Evolutionary conservation across 1,284 basidiomycete genomes (phyloP).

Genomic region (Chalciporus sp.): DNA sequence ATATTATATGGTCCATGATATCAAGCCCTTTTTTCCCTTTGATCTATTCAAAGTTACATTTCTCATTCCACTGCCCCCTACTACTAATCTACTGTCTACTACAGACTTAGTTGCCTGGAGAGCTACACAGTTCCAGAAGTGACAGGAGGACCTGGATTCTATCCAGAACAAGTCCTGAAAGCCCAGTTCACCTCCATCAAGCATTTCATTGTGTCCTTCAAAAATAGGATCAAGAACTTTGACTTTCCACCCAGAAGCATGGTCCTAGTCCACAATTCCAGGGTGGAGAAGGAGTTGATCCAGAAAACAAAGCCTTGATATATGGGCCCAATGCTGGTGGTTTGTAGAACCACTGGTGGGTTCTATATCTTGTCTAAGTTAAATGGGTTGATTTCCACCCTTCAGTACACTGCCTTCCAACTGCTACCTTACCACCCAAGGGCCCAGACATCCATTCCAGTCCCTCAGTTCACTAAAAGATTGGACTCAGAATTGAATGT

Average conservation of each 20-base stretch:
- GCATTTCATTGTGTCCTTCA: conserved; percentile 27
- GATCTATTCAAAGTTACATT: conserved; percentile 44
- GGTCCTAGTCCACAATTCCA: conserved; percentile 30
- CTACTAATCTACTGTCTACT: too few species aligned
- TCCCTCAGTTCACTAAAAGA: too few species aligned
- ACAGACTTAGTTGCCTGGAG: not conserved
- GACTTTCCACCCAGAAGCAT: conserved; percentile 39
- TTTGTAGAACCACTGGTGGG: not conserved
- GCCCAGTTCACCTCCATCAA: conserved; percentile 22
- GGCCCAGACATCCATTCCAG: too few species aligned
- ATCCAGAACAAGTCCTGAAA: conserved; percentile 19
- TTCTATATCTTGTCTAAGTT: too few species aligned
- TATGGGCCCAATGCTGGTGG: not conserved
- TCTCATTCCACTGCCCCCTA: conserved; percentile 17
- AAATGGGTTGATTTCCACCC: too few species aligned
- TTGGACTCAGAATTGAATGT: too few species aligned
- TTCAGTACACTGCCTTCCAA: too few species aligned
- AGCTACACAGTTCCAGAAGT: not conserved
- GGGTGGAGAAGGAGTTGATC: not conserved
- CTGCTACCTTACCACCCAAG: too few species aligned
- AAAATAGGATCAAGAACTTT: conserved; percentile 30
- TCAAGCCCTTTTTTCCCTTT: conserved; percentile 41
- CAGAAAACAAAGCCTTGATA: not conserved
- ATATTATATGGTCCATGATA: conserved; percentile 39
- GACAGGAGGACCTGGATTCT: not conserved